phyloP scores from a whole-genome alignment of 106 monocot species.

The Dendrobium officinale region DNA sequence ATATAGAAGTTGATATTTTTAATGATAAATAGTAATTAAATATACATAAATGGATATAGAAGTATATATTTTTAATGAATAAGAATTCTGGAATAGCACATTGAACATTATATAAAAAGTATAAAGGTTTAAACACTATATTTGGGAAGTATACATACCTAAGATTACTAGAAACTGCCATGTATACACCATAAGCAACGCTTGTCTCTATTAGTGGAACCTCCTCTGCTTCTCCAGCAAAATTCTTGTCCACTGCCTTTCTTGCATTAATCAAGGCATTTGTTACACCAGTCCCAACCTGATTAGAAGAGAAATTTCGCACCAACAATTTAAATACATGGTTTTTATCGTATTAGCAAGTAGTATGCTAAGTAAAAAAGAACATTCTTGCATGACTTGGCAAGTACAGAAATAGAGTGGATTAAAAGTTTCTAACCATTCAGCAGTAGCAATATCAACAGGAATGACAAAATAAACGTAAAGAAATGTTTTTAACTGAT shows the following conservation, averaged over 20 bases:
- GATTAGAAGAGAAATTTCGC: slow-evolving; percentile 2
- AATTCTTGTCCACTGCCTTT: slow-evolving; percentile 58
- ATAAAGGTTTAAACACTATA: no score
- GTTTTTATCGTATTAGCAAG: not conserved
- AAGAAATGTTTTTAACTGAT: no score
- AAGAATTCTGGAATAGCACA: not conserved
- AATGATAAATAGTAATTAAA: not conserved
- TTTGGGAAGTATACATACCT: slow-evolving; percentile 37
- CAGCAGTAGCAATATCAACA: not conserved
- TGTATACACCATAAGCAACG: slow-evolving; percentile 90
- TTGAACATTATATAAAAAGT: no score
- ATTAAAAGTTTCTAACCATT: not conserved
- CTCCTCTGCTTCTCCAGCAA: slow-evolving; percentile 67
- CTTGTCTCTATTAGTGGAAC: slow-evolving; percentile 81
- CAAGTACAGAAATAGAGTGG: not conserved
- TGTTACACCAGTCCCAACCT: slow-evolving; percentile 82
- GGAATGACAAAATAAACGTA: not conserved
- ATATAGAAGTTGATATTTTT: no score
- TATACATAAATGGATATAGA: not conserved
- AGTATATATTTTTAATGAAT: not conserved
- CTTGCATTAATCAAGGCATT: slow-evolving; percentile 72
- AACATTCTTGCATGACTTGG: not conserved
- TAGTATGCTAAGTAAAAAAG: not conserved
- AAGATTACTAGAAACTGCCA: slow-evolving; percentile 95
- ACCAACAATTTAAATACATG: not conserved